These are phyloP conservation scores for Cladophialophora exuberans DNA, from an alignment of 2,329 filamentous ascomycete species.

Conservation along the genomic window DNA sequence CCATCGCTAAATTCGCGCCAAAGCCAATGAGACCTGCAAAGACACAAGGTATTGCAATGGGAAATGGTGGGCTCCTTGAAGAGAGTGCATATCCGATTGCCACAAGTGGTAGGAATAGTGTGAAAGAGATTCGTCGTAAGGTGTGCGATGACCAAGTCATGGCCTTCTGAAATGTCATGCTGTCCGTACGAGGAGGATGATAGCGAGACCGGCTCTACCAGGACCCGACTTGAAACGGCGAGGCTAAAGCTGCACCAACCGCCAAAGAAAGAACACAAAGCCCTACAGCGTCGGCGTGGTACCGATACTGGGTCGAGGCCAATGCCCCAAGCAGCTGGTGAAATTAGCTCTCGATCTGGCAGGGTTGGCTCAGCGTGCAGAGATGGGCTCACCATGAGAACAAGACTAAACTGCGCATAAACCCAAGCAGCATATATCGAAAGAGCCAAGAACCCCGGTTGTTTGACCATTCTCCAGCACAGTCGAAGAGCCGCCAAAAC, in stretches of 20 bases:
- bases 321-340: slow-evolving; percentile 67
- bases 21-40: slow-evolving; percentile 71
- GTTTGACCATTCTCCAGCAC: slow-evolving; percentile 70
- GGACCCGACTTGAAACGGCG: slow-evolving; percentile 74
- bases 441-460: slow-evolving; percentile 73
- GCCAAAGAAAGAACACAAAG: slow-evolving; percentile 68
- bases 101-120: slow-evolving; percentile 66
- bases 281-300: slow-evolving; percentile 67
- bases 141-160: slow-evolving; percentile 74
- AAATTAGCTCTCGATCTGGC: neutral
- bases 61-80: slow-evolving; percentile 64
- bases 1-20: slow-evolving; percentile 71
- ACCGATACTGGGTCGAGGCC: slow-evolving; percentile 69
- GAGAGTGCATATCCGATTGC: slow-evolving; percentile 70
- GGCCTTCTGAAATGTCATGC: slow-evolving; percentile 67
- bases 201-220: slow-evolving; percentile 68
- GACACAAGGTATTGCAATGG: slow-evolving; percentile 65
- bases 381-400: slow-evolving; percentile 65
- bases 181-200: slow-evolving; percentile 63
- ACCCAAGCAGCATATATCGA: slow-evolving; percentile 77
- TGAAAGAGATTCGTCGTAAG: slow-evolving; percentile 69
- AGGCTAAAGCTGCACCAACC: slow-evolving; percentile 68
- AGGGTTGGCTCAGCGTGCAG: neutral
- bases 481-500: slow-evolving; percentile 71
- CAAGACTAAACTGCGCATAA: slow-evolving; percentile 73